These are phyloP conservation scores for Fusarium multiceps DNA, from an alignment of 2,329 filamentous ascomycete species.

Conservation along the genomic window DNA sequence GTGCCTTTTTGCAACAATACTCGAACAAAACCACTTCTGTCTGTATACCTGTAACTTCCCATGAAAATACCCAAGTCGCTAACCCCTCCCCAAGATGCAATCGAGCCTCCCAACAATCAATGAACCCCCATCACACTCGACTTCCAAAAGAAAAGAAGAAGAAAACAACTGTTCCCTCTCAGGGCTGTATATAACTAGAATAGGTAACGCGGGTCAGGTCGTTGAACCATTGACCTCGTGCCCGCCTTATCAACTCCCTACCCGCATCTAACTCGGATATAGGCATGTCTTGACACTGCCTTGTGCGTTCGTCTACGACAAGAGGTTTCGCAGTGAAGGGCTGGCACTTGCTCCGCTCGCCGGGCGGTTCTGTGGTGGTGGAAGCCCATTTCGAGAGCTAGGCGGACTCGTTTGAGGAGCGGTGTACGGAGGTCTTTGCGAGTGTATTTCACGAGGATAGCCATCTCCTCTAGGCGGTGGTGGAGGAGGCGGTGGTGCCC, in stretches of 20 bases:
- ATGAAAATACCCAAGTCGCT: slow-evolving; percentile 30
- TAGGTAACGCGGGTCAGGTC: background rate
- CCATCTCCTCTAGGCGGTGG: slow-evolving; percentile 48
- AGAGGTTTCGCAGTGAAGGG: slow-evolving; percentile 78
- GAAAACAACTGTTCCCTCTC: background rate
- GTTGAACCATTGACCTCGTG: background rate
- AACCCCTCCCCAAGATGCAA: slow-evolving; percentile 15
- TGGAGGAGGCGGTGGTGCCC: slow-evolving; percentile 44
- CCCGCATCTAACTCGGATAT: background rate
- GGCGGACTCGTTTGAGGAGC: slow-evolving; percentile 60
- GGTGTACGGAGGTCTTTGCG: slow-evolving; percentile 55
- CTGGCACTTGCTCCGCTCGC: slow-evolving; percentile 79
- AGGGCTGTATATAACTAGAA: slow-evolving; percentile 13
- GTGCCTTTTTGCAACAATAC: slow-evolving; percentile 11
- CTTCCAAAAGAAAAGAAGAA: slow-evolving; percentile 1
- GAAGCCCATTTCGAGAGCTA: slow-evolving; percentile 54
- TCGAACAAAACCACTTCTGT: slow-evolving; percentile 20
- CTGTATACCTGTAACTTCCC: slow-evolving; percentile 8
- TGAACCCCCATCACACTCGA: background rate
- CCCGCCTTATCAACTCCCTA: background rate
- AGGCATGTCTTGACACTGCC: no score
- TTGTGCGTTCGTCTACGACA: slow-evolving; percentile 61
- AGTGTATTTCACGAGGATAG: slow-evolving; percentile 56
- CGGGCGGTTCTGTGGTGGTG: slow-evolving; percentile 53
- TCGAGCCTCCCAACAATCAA: slow-evolving; percentile 3